Conservation (phyloP, 805 yeast genomes). For the Lipomyces yamadae region DNA sequence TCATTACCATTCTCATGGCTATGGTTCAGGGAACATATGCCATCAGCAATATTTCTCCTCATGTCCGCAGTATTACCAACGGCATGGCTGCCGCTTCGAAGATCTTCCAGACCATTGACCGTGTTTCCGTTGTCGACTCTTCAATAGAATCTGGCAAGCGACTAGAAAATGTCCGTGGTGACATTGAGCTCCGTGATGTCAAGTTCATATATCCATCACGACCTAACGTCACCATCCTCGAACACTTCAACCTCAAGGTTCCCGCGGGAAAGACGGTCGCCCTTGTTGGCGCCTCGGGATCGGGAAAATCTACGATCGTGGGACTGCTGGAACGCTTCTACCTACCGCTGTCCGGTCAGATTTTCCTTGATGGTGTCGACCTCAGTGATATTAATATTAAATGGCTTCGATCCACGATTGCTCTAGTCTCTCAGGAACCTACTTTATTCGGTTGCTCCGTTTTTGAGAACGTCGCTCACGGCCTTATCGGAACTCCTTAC, state of each 20-base stretch:
- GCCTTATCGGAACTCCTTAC: conserved; percentile 51
- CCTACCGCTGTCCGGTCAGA: conserved; percentile 56
- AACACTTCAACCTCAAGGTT: conserved; percentile 43
- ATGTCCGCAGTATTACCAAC: conserved; percentile 46
- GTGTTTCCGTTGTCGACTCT: conserved; percentile 48
- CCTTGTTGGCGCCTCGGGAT: conserved; percentile 84
- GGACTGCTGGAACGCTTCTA: conserved; percentile 63
- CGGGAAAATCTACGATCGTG: conserved; percentile 52
- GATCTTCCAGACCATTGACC: conserved; percentile 50
- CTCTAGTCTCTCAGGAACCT: conserved; percentile 65
- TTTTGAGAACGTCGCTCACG: conserved; percentile 78
- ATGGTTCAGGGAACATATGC: conserved; percentile 36
- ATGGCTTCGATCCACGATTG: conserved; percentile 57
- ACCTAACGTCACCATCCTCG: conserved; percentile 42
- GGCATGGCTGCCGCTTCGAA: conserved; percentile 50
- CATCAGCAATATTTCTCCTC: conserved; percentile 49
- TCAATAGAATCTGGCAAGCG: conserved; percentile 38
- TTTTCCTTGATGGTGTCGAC: conserved; percentile 54
- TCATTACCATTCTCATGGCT: conserved; percentile 45
- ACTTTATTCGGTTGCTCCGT: conserved; percentile 75
- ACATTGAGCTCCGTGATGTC: conserved; percentile 41
- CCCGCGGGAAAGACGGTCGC: conserved; percentile 88
- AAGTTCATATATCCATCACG: conserved; percentile 45
- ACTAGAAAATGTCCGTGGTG: conserved; percentile 48
- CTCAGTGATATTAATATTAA: conserved; percentile 56